These are phyloP conservation scores for Neurospora terricola DNA, from an alignment of 495 filamentous ascomycete species.

Conservation along the genomic window DNA sequence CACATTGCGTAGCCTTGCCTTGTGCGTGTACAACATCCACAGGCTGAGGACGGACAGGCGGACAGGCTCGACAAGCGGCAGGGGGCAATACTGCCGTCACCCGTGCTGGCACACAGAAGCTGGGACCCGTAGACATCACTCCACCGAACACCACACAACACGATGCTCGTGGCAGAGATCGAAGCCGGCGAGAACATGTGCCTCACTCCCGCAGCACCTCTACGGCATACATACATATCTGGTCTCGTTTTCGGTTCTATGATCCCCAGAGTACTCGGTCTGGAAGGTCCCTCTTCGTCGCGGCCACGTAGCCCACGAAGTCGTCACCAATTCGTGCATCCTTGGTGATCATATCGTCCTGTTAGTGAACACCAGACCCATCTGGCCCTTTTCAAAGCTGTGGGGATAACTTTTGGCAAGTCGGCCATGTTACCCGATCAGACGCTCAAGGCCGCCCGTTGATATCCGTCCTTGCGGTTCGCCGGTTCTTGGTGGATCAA, in stretches of 20 bases:
- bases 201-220: neutral
- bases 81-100: slow-evolving; percentile 1
- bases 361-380: neutral
- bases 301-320: neutral
- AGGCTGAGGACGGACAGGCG: slow-evolving; percentile 1
- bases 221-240: neutral
- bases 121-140: neutral
- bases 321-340: neutral
- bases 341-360: neutral
- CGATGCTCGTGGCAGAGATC: neutral
- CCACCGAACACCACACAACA: neutral
- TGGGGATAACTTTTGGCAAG: neutral
- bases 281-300: neutral
- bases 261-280: neutral
- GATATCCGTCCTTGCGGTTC: neutral
- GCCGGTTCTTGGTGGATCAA: neutral
- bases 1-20: neutral
- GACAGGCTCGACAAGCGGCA: neutral
- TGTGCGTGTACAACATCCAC: neutral
- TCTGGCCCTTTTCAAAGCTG: neutral
- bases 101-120: neutral
- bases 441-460: neutral
- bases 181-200: neutral
- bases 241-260: neutral
- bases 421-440: neutral